These are phyloP conservation scores for Balansia obtecta DNA, from an alignment of 2,329 filamentous ascomycete genomes.

Conservation along the genomic window DNA sequence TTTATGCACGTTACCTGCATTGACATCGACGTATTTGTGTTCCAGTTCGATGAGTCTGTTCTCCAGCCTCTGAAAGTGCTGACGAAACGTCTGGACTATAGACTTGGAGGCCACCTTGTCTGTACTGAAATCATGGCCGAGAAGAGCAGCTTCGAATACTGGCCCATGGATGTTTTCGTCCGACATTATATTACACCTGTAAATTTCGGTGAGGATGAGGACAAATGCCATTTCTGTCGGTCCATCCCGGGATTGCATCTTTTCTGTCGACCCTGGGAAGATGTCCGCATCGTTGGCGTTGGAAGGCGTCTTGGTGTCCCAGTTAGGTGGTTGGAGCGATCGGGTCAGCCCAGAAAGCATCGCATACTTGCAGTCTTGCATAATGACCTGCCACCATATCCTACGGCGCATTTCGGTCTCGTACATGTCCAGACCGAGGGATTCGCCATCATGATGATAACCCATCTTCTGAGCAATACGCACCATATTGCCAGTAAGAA, in stretches of 20 bases:
- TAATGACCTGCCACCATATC: conserved; percentile 53
- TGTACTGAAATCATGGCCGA: conserved; percentile 28
- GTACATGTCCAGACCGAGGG: conserved; percentile 44
- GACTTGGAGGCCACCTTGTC: conserved; percentile 12
- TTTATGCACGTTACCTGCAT: conserved; percentile 38
- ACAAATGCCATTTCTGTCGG: conserved; percentile 51
- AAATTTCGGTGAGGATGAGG: conserved; percentile 36
- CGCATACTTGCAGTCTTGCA: conserved; percentile 45
- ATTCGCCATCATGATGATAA: conserved; percentile 48
- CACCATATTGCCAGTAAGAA: conserved; percentile 46
- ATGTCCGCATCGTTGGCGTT: conserved; percentile 50
- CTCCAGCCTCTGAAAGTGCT: conserved; percentile 30
- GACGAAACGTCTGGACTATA: conserved; percentile 23
- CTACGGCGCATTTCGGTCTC: conserved; percentile 56
- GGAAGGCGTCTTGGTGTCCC: conserved; percentile 42
- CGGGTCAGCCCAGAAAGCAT: conserved; percentile 44
- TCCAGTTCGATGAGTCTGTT: conserved; percentile 31
- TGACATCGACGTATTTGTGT: conserved; percentile 36
- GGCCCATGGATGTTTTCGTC: conserved; percentile 28
- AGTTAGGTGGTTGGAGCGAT: conserved; percentile 36
- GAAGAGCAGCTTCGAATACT: conserved; percentile 35
- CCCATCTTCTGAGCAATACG: conserved; percentile 58
- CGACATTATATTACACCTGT: conserved; percentile 34
- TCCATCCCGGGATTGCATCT: conserved; percentile 38
- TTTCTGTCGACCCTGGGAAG: conserved; percentile 38